Conservation (phyloP, 225 moss, liverwort and hornwort species). For the Marchantia polymorpha region DNA sequence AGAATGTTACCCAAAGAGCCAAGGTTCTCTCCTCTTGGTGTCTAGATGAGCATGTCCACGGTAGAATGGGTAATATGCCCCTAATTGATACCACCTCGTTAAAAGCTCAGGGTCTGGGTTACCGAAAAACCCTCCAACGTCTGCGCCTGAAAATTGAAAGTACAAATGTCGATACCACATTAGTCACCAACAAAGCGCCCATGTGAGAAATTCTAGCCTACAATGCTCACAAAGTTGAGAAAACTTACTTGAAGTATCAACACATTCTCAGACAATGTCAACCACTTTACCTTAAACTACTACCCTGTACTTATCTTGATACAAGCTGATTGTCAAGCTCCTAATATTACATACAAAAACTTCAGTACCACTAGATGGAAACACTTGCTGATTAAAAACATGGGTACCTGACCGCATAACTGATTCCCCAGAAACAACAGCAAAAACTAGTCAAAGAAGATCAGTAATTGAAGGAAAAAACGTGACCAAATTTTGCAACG, state of each 20-base stretch:
- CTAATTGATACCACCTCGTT: conserved; percentile 95
- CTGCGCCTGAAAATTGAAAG: conserved; percentile 62
- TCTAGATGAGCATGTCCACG: conserved; percentile 95
- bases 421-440: no score
- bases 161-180: background rate
- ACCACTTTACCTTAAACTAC: no score
- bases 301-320: no score
- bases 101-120: conserved; percentile 93
- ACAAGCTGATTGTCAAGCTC: no score
- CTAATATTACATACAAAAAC: no score
- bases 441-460: background rate
- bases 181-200: no score
- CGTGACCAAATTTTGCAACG: no score
- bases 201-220: background rate
- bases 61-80: conserved; percentile 89
- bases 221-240: background rate
- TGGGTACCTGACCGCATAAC: no score
- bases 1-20: conserved; percentile 77
- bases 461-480: no score
- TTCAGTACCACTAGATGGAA: no score
- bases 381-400: no score
- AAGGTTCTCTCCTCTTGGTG: conserved; percentile 95
- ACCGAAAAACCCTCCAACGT: conserved; percentile 97
- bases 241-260: background rate
- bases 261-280: no score